A percentile compares a stretch with the other conserved stretches of the same genome.
phyloP scores from a whole-genome alignment of 805 yeast genomes.

The Blastobotrys chiropterorum region DNA sequence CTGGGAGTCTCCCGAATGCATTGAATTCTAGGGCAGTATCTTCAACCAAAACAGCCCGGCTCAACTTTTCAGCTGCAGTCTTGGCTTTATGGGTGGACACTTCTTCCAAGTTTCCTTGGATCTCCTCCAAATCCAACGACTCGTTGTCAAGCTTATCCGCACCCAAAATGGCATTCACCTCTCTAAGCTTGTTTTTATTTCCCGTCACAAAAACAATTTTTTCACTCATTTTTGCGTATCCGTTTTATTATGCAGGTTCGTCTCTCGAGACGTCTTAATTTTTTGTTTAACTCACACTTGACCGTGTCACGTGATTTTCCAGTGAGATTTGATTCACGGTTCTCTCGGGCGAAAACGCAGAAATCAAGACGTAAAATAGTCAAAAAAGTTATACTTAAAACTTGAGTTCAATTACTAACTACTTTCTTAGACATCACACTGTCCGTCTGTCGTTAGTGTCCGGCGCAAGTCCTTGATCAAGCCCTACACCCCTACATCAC shows the following conservation, averaged over 20 bases:
- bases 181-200: slow-evolving; percentile 78
- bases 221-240: neutral
- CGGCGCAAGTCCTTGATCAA: too few relatives aligned
- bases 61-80: slow-evolving; percentile 55
- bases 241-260: neutral
- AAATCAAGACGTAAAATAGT: too few relatives aligned
- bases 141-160: slow-evolving; percentile 46
- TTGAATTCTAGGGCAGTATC: slow-evolving; percentile 86
- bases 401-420: too few relatives aligned
- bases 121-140: slow-evolving; percentile 76
- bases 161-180: slow-evolving; percentile 67
- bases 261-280: neutral
- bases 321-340: too few relatives aligned
- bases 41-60: slow-evolving; percentile 87
- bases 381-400: too few relatives aligned
- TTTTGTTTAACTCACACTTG: neutral
- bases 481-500: neutral
- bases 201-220: slow-evolving; percentile 31
- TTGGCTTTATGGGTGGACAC: slow-evolving; percentile 76
- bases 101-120: slow-evolving; percentile 81
- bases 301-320: neutral
- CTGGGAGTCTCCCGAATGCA: slow-evolving; percentile 82
- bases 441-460: too few relatives aligned
- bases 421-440: too few relatives aligned
- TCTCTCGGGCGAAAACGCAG: too few relatives aligned